Percentiles rank a stretch among this genome's conserved stretches.
Evolutionary conservation across 176 grass and related monocot genomes (phyloP).

Genomic region (Stipa capillata): DNA sequence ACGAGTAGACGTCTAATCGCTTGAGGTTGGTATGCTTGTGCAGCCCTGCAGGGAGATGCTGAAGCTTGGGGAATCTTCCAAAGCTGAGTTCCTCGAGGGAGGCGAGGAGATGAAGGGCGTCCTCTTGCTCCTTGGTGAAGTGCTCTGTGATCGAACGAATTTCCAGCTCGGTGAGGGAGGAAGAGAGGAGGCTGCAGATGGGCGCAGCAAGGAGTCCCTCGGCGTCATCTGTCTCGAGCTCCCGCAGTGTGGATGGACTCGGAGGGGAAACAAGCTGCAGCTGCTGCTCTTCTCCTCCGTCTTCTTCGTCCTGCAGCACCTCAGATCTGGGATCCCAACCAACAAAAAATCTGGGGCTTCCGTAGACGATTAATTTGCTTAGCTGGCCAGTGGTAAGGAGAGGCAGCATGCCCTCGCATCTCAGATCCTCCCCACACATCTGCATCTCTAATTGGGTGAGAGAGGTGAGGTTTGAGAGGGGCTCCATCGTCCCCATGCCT

Average conservation of each 20-base stretch:
- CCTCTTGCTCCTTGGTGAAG: background rate
- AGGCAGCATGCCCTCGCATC: too few relatives aligned
- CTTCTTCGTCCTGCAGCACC: too few relatives aligned
- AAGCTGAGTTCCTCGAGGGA: background rate
- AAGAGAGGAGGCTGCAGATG: background rate
- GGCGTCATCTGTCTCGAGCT: fast-evolving
- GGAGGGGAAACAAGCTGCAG: too few relatives aligned
- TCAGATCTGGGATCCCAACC: too few relatives aligned
- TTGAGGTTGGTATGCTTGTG: background rate
- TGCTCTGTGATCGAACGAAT: fast-evolving
- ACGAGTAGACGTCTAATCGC: too few relatives aligned
- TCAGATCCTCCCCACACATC: too few relatives aligned
- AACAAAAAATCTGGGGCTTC: too few relatives aligned
- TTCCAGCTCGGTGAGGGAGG: background rate
- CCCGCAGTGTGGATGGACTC: too few relatives aligned
- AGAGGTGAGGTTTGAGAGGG: too few relatives aligned
- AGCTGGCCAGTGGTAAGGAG: too few relatives aligned
- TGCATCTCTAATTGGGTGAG: background rate
- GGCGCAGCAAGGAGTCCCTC: background rate
- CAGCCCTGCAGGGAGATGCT: background rate
- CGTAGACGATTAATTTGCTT: too few relatives aligned
- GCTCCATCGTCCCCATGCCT: background rate
- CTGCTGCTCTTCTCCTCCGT: too few relatives aligned
- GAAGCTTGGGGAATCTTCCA: fast-evolving
- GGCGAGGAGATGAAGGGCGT: background rate